Evolutionary conservation across 83 land plant genomes (phyloP), one percentile per base, ranked within the genome.

Genomic region (Diphasiastrum complanatum): DNA sequence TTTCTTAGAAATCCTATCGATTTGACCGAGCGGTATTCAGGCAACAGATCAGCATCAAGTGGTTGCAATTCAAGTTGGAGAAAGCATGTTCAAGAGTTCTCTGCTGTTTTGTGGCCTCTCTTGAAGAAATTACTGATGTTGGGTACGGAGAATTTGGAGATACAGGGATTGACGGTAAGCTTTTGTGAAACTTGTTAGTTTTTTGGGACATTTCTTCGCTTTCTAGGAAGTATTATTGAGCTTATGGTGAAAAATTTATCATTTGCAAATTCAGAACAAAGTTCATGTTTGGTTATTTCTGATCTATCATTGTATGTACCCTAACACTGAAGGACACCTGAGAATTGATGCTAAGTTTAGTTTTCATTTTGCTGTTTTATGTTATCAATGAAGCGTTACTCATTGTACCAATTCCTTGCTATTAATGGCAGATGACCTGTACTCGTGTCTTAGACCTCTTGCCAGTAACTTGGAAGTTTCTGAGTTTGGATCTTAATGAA

Each of bases 391-490:
- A n/a, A n/a, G n/a, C n/a, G n/a, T n/a, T n/a, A n/a, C n/a, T n/a
- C n/a, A n/a, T n/a, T n/a, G n/a, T n/a, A n/a, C n/a, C n/a, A n/a
- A n/a, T n/a, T n/a, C n/a, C n/a, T n/a, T n/a, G n/a, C n/a, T 69
- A 25, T 52, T 20, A 1, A 16, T 46, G 70, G 58, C 87, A 87
- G 97, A 85, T 81, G 77, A 72, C 79, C 40, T 82, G 83, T 75
- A 74, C 78, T 29, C 87, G 97, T 10, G 35, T 88, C 41, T 77
- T 92, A 36, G 91, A 88, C 61, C 50, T 83, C 41, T 64, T 85
- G n/a, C 96, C 98, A 19, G 63, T 75, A 59, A 75, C 79, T 33
- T 83, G 74, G 64, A 80, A 73, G 67, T 75, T 66, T 59, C 60
- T 86, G 53, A 32, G 27, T 30, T 41, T 60, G 28, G 71, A 68